Evolutionary conservation across 177 flowering plant genomes (phyloP), one percentile per base, ranked within the genome.

Genomic region (Vitis hybrid): DNA sequence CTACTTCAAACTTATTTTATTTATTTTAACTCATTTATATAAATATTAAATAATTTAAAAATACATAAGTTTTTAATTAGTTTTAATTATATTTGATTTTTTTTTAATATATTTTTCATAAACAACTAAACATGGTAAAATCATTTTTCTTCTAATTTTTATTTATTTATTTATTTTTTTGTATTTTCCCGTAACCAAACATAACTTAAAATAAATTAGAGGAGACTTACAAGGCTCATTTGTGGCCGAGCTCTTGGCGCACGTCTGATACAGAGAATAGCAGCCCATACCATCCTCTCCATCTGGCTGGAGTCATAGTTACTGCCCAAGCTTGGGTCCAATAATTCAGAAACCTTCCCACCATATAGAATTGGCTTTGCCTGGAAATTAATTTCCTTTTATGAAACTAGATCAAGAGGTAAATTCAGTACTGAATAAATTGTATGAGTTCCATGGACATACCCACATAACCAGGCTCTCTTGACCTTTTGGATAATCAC

Each of bases 401-500:
- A 61, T 50, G 71, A 65, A 58, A 59, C 59, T 61, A 65, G 10
- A 50, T 54, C 67, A 78, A 73, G 59, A 69, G 49, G 58, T 31
- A 65, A 61, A 73, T 26, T 48, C 13, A 53, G 29, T 48, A 26
- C 11, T 26, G 56, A 39, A 18, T 58, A 65, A 49, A 22, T 15
- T 58, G 59, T 19, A 51, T 8, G 16, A 59, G 65, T 48, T 12
- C 7, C 54, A 3, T 74, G 65, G 45, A 79, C 95, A 61, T 88
- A 94, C 99, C 99, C 98, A 96, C 90, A 92, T 87, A 65, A 96
- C 96, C 67, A 96, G 78, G 86, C 99, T 95, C 84, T 89, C 90
- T 75, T 86, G 89, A 69, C 97, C 98, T 70, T 93, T 92, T 22
- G 95, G 95, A 65, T 52, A 78, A 50, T 86, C 91, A 62, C 67